phyloP scores from a whole-genome alignment of 106 monocot genomes.

The Ottelia alismoides region DNA sequence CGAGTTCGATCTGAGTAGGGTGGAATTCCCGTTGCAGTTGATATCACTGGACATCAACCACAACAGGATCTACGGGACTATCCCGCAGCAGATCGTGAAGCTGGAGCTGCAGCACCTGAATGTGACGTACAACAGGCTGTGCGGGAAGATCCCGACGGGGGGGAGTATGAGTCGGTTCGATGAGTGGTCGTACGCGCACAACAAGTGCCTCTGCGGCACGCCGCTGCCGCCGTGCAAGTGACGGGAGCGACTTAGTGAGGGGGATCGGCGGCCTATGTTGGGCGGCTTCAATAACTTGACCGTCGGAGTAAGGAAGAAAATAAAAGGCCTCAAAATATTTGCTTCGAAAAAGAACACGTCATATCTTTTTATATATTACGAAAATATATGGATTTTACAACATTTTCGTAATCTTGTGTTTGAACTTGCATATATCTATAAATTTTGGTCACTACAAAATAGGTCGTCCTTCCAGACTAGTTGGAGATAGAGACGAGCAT shows the following conservation, averaged over 20 bases:
- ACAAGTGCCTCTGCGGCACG: slow-evolving; percentile 22
- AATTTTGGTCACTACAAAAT: no score
- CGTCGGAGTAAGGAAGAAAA: no score
- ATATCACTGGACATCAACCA: slow-evolving; percentile 55
- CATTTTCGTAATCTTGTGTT: no score
- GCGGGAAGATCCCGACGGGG: slow-evolving; percentile 46
- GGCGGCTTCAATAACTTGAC: no score
- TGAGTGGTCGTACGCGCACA: slow-evolving; percentile 2
- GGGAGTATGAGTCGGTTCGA: slow-evolving; percentile 15
- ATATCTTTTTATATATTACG: no score
- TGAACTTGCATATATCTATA: no score
- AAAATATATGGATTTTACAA: no score
- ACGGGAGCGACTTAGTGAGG: neutral
- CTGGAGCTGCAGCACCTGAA: slow-evolving; percentile 67
- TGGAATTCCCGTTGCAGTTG: slow-evolving; percentile 38
- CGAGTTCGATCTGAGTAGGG: slow-evolving; percentile 13
- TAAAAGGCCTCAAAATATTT: no score
- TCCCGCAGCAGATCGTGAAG: slow-evolving; percentile 41
- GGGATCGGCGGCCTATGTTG: no score
- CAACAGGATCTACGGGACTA: slow-evolving; percentile 40
- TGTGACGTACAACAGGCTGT: slow-evolving; percentile 47
- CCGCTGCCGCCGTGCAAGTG: slow-evolving; percentile 13
- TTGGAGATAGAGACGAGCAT: no score
- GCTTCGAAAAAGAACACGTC: no score
- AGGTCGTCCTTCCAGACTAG: no score